phyloP scores from a whole-genome alignment of 2,329 filamentous ascomycete species.

The Kalaharituber pfeilii region DNA sequence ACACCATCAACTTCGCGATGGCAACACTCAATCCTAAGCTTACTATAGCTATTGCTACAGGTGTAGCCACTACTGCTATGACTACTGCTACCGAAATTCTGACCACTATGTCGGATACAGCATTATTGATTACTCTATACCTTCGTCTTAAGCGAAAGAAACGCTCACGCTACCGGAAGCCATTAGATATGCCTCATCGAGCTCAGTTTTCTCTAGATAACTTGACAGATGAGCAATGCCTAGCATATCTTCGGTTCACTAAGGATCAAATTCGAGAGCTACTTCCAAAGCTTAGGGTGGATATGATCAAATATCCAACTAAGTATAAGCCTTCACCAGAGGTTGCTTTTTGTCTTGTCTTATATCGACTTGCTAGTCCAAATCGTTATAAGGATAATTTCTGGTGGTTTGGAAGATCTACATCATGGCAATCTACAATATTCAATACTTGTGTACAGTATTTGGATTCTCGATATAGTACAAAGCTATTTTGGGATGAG shows the following conservation, averaged over 20 bases:
- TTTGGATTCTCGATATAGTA: background rate
- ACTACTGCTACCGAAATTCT: too few species aligned
- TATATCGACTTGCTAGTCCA: background rate
- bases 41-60: too few species aligned
- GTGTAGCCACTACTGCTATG: too few species aligned
- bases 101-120: too few species aligned
- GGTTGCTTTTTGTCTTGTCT: background rate
- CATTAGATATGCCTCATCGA: too few species aligned
- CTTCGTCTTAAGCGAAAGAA: too few species aligned
- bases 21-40: too few species aligned
- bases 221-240: too few species aligned
- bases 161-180: too few species aligned
- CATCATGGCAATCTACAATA: background rate
- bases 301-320: background rate
- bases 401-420: background rate
- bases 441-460: background rate
- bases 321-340: background rate
- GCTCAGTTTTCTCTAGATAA: too few species aligned
- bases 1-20: too few species aligned
- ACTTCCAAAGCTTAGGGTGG: background rate
- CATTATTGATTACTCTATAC: too few species aligned
- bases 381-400: background rate
- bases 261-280: background rate
- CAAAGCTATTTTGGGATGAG: background rate
- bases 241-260: background rate